Conservation (phyloP, 2,329 filamentous ascomycete species). For the Diaporthe vexans region DNA sequence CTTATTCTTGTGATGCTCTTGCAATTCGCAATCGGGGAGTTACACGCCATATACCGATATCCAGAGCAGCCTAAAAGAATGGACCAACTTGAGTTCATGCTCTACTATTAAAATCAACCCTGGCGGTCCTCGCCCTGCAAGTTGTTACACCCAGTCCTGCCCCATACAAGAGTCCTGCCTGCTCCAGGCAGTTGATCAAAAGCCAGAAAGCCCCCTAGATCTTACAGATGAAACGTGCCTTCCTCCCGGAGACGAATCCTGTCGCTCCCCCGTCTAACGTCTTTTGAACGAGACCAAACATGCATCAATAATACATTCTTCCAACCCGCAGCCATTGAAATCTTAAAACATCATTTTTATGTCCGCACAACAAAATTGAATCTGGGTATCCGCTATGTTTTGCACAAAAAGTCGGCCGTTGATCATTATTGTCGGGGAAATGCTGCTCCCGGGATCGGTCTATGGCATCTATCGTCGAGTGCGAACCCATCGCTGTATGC, state of each 20-base stretch:
- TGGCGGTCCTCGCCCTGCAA: constrained; percentile 15
- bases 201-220: not conserved
- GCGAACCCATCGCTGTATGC: constrained; percentile 72
- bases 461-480: constrained; percentile 50
- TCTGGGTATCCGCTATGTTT: constrained; percentile 31
- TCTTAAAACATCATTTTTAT: constrained; percentile 22
- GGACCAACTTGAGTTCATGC: not conserved
- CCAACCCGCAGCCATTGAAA: constrained; percentile 10
- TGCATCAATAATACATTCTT: constrained; percentile 8
- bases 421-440: constrained; percentile 26
- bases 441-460: constrained; percentile 12
- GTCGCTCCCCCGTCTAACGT: not conserved
- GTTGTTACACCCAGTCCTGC: constrained; percentile 6
- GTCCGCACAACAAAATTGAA: constrained; percentile 19
- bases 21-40: not conserved
- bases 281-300: constrained; percentile 23
- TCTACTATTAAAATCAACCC: constrained; percentile 1
- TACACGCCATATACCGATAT: not conserved
- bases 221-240: constrained; percentile 14
- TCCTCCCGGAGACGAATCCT: not conserved
- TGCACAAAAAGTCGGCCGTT: constrained; percentile 33
- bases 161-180: not conserved
- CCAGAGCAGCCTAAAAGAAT: too few relatives aligned
- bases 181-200: constrained; percentile 34
- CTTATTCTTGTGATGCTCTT: not conserved